phyloP scores from a whole-genome alignment of 148 eudicot species.

The Heliosperma pusillum region DNA sequence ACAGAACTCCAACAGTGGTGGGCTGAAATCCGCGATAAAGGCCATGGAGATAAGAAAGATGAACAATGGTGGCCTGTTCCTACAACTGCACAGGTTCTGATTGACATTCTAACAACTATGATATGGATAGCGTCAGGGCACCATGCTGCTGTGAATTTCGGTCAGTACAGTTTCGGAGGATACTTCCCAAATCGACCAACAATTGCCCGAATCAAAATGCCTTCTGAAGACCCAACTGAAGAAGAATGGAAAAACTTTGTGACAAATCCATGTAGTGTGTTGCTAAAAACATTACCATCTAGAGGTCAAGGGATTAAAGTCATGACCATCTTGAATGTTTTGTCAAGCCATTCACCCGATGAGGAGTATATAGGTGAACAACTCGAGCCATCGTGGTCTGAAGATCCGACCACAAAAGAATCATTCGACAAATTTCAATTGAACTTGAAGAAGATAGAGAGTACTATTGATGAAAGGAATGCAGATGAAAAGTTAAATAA shows the following conservation, averaged over 20 bases:
- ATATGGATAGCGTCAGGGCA: slow-evolving; percentile 80
- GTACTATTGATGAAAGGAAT: slow-evolving; percentile 55
- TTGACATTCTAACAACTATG: slow-evolving; percentile 49
- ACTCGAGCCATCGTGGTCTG: slow-evolving; percentile 48
- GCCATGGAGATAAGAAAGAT: slow-evolving; percentile 71
- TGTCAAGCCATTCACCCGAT: slow-evolving; percentile 65
- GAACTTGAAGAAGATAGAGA: slow-evolving; percentile 47
- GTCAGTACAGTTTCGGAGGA: slow-evolving; percentile 61
- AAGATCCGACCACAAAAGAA: slow-evolving; percentile 33
- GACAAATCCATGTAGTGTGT: neutral
- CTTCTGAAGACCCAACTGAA: slow-evolving; percentile 45
- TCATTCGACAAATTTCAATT: slow-evolving; percentile 20
- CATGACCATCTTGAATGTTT: slow-evolving; percentile 51
- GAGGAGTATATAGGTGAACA: slow-evolving; percentile 67
- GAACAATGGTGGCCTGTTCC: slow-evolving; percentile 78
- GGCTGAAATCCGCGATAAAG: slow-evolving; percentile 52
- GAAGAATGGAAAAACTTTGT: neutral
- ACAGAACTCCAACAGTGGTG: slow-evolving; percentile 79
- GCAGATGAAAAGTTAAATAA: slow-evolving; percentile 38
- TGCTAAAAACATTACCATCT: slow-evolving; percentile 53
- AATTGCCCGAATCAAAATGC: slow-evolving; percentile 56
- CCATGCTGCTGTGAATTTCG: slow-evolving; percentile 84
- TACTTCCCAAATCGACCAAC: slow-evolving; percentile 71
- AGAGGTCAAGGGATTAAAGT: slow-evolving; percentile 56
- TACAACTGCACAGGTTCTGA: slow-evolving; percentile 37